Evolutionary conservation across 192 early-diverging fungal species (phyloP), one percentile per base, ranked within the genome.

Genomic region (Spizellomyces sp.): DNA sequence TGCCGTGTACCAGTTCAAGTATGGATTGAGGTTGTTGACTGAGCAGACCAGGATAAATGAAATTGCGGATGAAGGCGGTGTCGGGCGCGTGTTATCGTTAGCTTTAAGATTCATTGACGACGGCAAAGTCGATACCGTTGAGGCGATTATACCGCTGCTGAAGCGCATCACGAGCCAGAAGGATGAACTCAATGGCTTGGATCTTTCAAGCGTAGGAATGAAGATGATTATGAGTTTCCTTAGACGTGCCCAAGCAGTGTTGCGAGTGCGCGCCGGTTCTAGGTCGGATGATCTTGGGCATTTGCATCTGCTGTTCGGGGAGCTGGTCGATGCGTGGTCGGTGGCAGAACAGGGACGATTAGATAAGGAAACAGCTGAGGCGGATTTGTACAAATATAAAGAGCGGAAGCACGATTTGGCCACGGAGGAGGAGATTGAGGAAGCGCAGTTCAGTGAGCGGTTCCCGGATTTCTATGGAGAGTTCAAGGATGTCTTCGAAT

Each of bases 381-480:
- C 60, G 21, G 75, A 79, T 42, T 62, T 83, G 7, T 86, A 80
- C 62, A 82, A 83, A 54, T 79, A 69, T 65, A 83, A 79, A 44
- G 77, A 74, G 43, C 62, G 62, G 7, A 67, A 65, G 17, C 78
- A 82, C 63, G 75, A 82, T 22, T 45, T 86, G 59, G 41, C 71
- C 50, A 71, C 69, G 12, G 79, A 83, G 56, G 80, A 95, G 59
- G 89, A 89, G 59, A 80, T 88, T 1, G 90, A 92, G 45, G 92
- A 91, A 65, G 76, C 79, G 48, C 87, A 94, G 58, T 78, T 94
- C 43, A 78, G 78, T 45, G 86, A 91, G 66, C 81, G 91, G 48
- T 98, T 98, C 83, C 92, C 94, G 2, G 92, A 93, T 66, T 95
- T 89, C 77, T 88, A 84, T 47, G 66, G 56, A n/a, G 79, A 85